Conservation (phyloP, 2,329 filamentous ascomycete species). For the Epichloe bromicola region DNA sequence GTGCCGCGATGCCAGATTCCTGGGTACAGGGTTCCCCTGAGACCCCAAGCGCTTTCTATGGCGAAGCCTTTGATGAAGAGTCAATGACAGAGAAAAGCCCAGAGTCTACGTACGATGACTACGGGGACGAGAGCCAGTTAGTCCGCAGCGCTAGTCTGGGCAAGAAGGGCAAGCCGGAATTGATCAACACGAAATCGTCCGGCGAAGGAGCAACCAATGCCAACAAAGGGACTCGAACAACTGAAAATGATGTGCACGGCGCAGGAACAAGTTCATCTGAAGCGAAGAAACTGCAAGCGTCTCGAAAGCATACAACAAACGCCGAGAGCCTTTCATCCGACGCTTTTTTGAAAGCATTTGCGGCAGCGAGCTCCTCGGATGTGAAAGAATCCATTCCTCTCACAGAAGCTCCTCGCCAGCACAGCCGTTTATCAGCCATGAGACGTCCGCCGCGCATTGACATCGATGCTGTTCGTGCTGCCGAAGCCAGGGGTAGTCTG, state of each 20-base stretch:
- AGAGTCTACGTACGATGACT: conserved; percentile 30
- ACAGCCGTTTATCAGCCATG: conserved; percentile 39
- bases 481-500: conserved; percentile 74
- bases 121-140: conserved; percentile 41
- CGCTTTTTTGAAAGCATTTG: conserved; percentile 36
- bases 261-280: conserved; percentile 33
- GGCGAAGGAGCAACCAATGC: conserved; percentile 5
- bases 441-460: conserved; percentile 62
- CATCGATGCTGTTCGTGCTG: conserved; percentile 67
- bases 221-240: conserved; percentile 26
- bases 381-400: conserved; percentile 20
- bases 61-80: conserved; percentile 39
- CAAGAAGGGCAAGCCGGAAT: conserved; percentile 43
- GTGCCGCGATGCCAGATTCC: conserved; percentile 55
- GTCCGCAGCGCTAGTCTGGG: conserved; percentile 50
- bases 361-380: conserved; percentile 33
- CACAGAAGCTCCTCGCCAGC: conserved; percentile 16
- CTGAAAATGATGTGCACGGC: conserved; percentile 33
- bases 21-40: conserved; percentile 42
- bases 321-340: conserved; percentile 24
- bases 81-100: conserved; percentile 31
- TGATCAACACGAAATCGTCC: conserved; percentile 29
- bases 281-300: conserved; percentile 14
- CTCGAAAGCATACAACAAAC: conserved; percentile 7
- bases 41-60: conserved; percentile 29